These are phyloP conservation scores for Chaetomiaceae sp. DNA, from an alignment of 2,329 filamentous ascomycete species.

Conservation along the genomic window DNA sequence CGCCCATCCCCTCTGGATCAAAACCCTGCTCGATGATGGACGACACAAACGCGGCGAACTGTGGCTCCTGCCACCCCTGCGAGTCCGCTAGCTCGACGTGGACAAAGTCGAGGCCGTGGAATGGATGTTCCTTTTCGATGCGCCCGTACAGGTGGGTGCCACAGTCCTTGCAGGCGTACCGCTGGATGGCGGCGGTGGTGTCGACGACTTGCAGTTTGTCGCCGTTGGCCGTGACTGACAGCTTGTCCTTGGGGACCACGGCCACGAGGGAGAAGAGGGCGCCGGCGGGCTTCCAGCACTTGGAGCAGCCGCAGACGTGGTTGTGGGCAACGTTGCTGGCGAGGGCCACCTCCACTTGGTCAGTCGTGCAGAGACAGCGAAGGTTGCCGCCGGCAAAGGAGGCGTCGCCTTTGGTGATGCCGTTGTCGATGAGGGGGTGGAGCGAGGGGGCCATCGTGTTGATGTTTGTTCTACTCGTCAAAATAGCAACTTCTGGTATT, in stretches of 20 bases:
- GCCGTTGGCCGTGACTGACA: constrained; percentile 53
- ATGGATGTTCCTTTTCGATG: constrained; percentile 60
- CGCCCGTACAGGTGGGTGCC: constrained; percentile 60
- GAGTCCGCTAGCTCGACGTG: constrained; percentile 56
- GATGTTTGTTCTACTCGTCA: too few species aligned
- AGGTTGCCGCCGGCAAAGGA: constrained; percentile 57
- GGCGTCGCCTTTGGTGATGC: constrained; percentile 50
- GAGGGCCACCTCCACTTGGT: constrained; percentile 55
- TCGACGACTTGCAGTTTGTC: constrained; percentile 56
- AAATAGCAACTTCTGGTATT: not conserved
- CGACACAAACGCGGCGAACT: constrained; percentile 64
- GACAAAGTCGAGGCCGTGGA: constrained; percentile 64
- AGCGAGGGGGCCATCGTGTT: constrained; percentile 40
- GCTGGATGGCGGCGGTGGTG: constrained; percentile 51
- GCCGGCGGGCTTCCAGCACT: constrained; percentile 65
- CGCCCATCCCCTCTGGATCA: constrained; percentile 48
- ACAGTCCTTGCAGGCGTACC: constrained; percentile 56
- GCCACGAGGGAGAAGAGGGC: constrained; percentile 61
- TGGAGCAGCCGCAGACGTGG: constrained; percentile 66
- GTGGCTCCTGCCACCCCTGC: constrained; percentile 66
- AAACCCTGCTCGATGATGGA: constrained; percentile 66
- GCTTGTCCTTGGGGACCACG: constrained; percentile 51
- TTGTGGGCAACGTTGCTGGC: constrained; percentile 59
- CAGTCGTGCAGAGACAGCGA: constrained; percentile 52
- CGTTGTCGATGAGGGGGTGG: constrained; percentile 60